phyloP scores from a whole-genome alignment of 352 stramenopile species.

The Phytophthora multivora region DNA sequence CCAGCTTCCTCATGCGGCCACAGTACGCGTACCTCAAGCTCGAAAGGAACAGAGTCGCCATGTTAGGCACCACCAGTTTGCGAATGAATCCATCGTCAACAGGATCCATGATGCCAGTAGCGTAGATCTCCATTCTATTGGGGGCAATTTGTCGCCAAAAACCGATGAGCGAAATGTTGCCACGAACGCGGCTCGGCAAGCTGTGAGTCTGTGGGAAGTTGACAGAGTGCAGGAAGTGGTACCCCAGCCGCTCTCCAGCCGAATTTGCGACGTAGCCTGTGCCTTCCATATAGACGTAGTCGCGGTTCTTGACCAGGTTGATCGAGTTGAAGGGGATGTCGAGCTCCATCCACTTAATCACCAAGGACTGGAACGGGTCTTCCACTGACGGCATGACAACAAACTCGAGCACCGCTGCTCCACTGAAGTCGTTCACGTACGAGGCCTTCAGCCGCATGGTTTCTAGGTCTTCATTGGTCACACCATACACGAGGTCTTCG shows the following conservation, averaged over 20 bases:
- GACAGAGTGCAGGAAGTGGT: conserved; percentile 27
- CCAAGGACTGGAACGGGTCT: conserved; percentile 30
- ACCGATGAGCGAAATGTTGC: conserved; percentile 5
- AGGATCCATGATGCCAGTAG: conserved; percentile 11
- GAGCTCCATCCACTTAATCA: conserved; percentile 42
- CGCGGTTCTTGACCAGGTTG: conserved; percentile 26
- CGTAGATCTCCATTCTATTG: conserved; percentile 12
- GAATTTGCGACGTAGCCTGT: conserved; percentile 15
- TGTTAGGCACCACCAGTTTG: conserved; percentile 7
- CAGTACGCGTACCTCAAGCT: conserved; percentile 11
- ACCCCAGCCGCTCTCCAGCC: not conserved
- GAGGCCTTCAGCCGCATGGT: conserved; percentile 9
- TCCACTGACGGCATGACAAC: conserved; percentile 6
- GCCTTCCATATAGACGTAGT: conserved; percentile 32
- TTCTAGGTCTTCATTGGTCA: conserved; percentile 9
- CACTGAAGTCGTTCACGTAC: conserved; percentile 11
- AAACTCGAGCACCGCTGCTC: conserved; percentile 10
- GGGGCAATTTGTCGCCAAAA: conserved; percentile 13
- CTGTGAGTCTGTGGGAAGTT: conserved; percentile 21
- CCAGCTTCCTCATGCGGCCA: conserved; percentile 11
- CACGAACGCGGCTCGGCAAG: conserved; percentile 14
- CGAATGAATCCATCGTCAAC: conserved; percentile 4
- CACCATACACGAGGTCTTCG: conserved; percentile 24
- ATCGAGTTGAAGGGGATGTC: conserved; percentile 27
- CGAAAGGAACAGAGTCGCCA: conserved; percentile 13